Conservation (phyloP, 176 grass and related monocot genomes). For the Juncus inflexus region DNA sequence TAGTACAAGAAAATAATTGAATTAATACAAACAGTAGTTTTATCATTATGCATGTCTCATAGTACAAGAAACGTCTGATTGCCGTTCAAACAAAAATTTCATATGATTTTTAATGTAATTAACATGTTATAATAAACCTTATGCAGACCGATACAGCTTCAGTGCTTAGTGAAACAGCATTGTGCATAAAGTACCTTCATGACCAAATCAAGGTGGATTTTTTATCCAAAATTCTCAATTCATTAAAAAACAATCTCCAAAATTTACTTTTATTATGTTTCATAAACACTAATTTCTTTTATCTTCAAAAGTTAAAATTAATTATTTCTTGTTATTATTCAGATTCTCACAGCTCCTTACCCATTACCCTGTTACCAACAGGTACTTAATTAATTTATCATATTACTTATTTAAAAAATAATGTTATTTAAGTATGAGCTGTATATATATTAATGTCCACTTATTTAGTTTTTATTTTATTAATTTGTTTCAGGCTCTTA, state of each 20-base stretch:
- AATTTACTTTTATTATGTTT: too few species aligned
- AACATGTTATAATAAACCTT: not conserved
- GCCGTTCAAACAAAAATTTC: not conserved
- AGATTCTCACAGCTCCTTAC: not conserved
- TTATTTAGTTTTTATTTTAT: not conserved
- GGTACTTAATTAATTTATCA: slow-evolving; percentile 12
- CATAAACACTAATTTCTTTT: not conserved
- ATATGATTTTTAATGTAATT: not conserved
- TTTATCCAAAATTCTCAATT: not conserved
- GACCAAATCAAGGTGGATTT: slow-evolving; percentile 24
- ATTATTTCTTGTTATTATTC: not conserved
- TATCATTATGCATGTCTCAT: too few species aligned
- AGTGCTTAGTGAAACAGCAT: slow-evolving; percentile 20
- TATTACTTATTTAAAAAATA: not conserved
- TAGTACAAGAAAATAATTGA: too few species aligned
- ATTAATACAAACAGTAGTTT: too few species aligned
- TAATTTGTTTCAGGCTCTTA: not conserved
- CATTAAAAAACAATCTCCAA: not conserved
- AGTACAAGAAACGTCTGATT: too few species aligned
- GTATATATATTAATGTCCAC: too few species aligned
- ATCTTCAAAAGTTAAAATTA: not conserved
- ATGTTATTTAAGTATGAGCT: not conserved
- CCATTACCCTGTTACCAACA: not conserved
- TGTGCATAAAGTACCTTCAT: slow-evolving; percentile 21
- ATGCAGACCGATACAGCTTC: slow-evolving; percentile 25